phyloP scores from a whole-genome alignment of 495 filamentous ascomycete species.

The Choiromyces venosus region DNA sequence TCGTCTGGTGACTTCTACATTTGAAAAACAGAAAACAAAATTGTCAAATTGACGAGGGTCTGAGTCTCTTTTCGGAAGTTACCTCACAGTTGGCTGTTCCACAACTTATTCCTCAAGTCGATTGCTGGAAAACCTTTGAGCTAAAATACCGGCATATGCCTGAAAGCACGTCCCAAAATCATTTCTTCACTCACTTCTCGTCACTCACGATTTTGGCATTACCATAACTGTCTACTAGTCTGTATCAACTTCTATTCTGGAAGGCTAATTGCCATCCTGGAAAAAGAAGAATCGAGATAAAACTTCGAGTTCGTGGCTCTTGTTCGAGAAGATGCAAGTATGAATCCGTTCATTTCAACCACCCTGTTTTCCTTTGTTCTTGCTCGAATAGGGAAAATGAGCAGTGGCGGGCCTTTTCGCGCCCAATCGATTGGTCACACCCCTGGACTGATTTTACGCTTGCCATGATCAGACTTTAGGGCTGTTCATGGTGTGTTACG shows the following conservation, averaged over 20 bases:
- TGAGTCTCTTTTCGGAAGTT: background rate
- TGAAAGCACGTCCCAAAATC: background rate
- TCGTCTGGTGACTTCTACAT: conserved; percentile 18
- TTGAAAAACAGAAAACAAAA: background rate
- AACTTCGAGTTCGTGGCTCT: conserved; percentile 6
- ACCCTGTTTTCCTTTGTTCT: conserved; percentile 24
- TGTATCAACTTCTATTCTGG: conserved; percentile 1
- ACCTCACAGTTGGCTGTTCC: background rate
- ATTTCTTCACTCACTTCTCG: background rate
- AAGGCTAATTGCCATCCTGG: background rate
- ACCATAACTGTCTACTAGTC: background rate
- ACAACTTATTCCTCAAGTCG: background rate
- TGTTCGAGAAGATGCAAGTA: conserved; percentile 25
- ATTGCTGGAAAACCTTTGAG: background rate
- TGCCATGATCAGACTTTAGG: conserved; percentile 23
- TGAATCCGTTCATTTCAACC: conserved; percentile 2
- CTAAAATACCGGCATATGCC: background rate
- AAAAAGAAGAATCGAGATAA: background rate
- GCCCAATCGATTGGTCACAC: conserved; percentile 7
- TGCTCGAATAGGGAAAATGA: background rate
- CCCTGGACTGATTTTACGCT: background rate
- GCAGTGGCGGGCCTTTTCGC: conserved; percentile 3
- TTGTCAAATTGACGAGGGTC: background rate
- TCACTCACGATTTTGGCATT: background rate
- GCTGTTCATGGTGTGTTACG: conserved; percentile 14